Conservation (phyloP, 1,284 basidiomycete species). For the Ganoderma leucocontextum region DNA sequence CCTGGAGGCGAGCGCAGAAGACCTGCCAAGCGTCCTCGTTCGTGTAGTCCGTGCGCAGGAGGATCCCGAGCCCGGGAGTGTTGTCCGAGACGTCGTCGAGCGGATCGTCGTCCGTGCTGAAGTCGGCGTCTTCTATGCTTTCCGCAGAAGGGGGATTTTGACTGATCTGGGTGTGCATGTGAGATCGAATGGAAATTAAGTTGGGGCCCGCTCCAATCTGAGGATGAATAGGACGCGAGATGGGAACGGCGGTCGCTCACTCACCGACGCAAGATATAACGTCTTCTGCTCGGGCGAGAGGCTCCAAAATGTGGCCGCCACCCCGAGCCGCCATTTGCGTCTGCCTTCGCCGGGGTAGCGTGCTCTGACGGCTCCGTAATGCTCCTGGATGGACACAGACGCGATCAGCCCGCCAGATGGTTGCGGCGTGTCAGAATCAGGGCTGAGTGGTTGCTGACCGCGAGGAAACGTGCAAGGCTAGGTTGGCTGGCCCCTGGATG, state of each 20-base stretch:
- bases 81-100: conserved; percentile 46
- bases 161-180: conserved; percentile 23
- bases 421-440: background rate
- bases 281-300: conserved; percentile 38
- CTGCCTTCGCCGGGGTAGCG: conserved; percentile 49
- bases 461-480: conserved; percentile 36
- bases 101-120: conserved; percentile 57
- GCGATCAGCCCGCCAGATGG: conserved; percentile 19
- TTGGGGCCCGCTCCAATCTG: background rate
- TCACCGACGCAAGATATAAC: conserved; percentile 33
- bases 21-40: conserved; percentile 69
- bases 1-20: conserved; percentile 59
- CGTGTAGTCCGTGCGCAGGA: conserved; percentile 74
- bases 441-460: conserved; percentile 33
- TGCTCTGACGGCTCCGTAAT: conserved; percentile 46
- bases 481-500: conserved; percentile 3
- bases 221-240: background rate
- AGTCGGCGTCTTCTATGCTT: conserved; percentile 31
- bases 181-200: background rate
- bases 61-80: conserved; percentile 55
- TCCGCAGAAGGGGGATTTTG: conserved; percentile 27
- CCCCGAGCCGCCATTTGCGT: conserved; percentile 48
- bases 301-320: conserved; percentile 50
- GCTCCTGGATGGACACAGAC: conserved; percentile 40
- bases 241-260: conserved; percentile 22